phyloP scores from a whole-genome alignment of 1,139 yeast species.

The Suhomyces wounanorum region DNA sequence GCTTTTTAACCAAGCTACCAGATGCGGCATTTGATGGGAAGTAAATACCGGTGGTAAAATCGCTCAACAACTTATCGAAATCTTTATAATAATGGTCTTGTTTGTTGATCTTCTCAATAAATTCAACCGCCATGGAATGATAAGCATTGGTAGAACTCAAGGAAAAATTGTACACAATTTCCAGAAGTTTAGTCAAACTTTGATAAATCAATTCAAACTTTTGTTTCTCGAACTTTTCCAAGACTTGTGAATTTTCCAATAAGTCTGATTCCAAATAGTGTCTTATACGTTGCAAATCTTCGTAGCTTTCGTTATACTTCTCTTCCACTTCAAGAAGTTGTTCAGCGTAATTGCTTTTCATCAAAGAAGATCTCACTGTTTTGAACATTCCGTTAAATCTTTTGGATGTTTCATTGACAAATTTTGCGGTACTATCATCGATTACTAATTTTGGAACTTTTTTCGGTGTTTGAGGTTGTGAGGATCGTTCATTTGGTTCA shows the following conservation, averaged over 20 bases:
- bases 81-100: constrained; percentile 34
- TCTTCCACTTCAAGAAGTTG: constrained; percentile 31
- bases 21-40: constrained; percentile 40
- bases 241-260: constrained; percentile 21
- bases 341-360: constrained; percentile 36
- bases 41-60: constrained; percentile 43
- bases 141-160: constrained; percentile 31
- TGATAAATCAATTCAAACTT: constrained; percentile 40
- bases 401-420: constrained; percentile 33
- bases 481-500: not conserved
- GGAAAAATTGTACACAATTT: constrained; percentile 33
- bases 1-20: constrained; percentile 24
- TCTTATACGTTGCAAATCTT: constrained; percentile 34
- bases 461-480: constrained; percentile 8
- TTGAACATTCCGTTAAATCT: constrained; percentile 31
- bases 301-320: constrained; percentile 35
- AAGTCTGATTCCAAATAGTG: constrained; percentile 36
- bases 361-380: constrained; percentile 29
- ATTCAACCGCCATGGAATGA: constrained; percentile 29
- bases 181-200: constrained; percentile 40
- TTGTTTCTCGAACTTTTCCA: constrained; percentile 40
- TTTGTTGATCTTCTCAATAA: constrained; percentile 29
- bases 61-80: constrained; percentile 25
- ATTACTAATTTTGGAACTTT: constrained; percentile 11
- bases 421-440: constrained; percentile 24